These are phyloP conservation scores for Paramecium primaurelia DNA, from an alignment of 73 alveolate genomes.

Conservation along the genomic window DNA sequence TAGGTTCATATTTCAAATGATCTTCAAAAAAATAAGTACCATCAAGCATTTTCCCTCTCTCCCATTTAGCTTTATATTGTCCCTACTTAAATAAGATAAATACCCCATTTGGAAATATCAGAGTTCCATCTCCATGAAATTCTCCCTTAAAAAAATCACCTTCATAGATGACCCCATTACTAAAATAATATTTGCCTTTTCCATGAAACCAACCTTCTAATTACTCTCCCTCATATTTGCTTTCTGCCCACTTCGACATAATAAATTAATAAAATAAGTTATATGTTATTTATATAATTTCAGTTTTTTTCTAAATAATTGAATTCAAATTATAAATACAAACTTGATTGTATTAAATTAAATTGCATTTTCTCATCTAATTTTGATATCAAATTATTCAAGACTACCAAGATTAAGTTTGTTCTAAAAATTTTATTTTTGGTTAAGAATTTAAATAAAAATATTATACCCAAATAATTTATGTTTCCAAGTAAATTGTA, in stretches of 20 bases:
- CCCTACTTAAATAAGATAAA: slow-evolving; percentile 55
- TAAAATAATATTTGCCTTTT: slow-evolving; percentile 76
- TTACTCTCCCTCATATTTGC: slow-evolving; percentile 56
- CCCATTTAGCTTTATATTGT: slow-evolving; percentile 90
- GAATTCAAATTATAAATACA: not conserved
- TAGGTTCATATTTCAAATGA: slow-evolving; percentile 75
- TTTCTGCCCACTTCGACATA: slow-evolving; percentile 59
- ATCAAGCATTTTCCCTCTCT: slow-evolving; percentile 79
- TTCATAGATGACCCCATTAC: slow-evolving; percentile 88
- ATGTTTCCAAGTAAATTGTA: slow-evolving; percentile 39
- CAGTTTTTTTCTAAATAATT: not conserved
- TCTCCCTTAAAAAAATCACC: slow-evolving; percentile 95
- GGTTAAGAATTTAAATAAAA: not conserved
- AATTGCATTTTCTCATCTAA: not conserved
- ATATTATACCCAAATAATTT: not conserved
- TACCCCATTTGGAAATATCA: slow-evolving; percentile 85
- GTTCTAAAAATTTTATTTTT: not conserved
- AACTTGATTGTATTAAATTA: too few relatives aligned
- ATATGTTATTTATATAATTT: not conserved
- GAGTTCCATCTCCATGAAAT: slow-evolving; percentile 93
- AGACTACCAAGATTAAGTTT: not conserved
- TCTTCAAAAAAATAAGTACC: slow-evolving; percentile 88
- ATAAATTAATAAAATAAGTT: not conserved
- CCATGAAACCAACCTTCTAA: slow-evolving; percentile 78
- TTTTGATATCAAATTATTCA: not conserved